Base-by-base conservation (phyloP, 805 yeast genomes). In the Nematodospora valgi region DNA sequence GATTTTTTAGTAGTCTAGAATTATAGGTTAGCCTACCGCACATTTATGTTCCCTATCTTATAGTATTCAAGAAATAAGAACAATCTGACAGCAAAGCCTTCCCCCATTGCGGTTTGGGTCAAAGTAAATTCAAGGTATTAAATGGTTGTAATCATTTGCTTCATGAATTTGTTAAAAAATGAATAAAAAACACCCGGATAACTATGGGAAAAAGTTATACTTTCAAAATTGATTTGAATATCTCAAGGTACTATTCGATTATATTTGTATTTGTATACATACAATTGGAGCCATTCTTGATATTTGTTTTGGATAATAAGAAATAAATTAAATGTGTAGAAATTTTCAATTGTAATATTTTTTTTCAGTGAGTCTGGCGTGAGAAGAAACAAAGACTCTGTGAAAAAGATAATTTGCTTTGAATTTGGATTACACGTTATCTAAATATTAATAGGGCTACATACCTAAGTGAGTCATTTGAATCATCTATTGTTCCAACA, bases 241-340 rank as follows among this genome's bases (percentile, higher is more conserved):
- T n/a, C n/a, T n/a, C n/a, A n/a, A n/a, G n/a, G n/a, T n/a, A n/a
- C 23, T 5, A 28, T 28, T 16, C 19, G 23, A 13, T 24, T 24
- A 24, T 24, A 13, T 24, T 15, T 24, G 8, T 10, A 5, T 24
- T 8, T 10, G n/a, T 48, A 54, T 64, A 83, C 93, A 72, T 83
- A 84, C 93, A 71, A 80, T 82, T 82, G 94, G 94, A 80, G 94
- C 94, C 94, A 85, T 83, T 76, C 56, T 47, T 46, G 21, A 23
- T 37, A 28, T 15, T 13, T 37, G 13, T 35, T 12, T 4, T n/a
- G 12, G 17, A 4, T 18, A 16, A 21, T 17, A 23, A 15, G 12
- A 16, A 23, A 22, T 15, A 28, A 30, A 24, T 20, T 20, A 24
- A 9, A 9, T 16, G n/a, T 22, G 24, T 22, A 22, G 12, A 22